Conservation (phyloP, 2,329 filamentous ascomycete species). For the Seiridium cupressi region DNA sequence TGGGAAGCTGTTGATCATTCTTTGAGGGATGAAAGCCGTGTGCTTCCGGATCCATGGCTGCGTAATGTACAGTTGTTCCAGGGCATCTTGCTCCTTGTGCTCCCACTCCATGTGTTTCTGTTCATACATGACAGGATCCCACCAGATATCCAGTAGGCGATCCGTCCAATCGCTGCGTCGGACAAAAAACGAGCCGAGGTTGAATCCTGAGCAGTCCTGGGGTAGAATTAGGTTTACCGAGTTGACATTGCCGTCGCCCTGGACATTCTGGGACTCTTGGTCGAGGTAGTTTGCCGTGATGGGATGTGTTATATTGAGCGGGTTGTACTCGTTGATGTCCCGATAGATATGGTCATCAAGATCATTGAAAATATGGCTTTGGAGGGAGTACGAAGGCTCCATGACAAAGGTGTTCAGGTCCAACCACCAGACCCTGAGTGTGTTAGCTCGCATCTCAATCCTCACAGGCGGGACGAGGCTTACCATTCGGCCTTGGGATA, state of each 20-base stretch:
- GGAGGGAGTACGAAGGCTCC: conserved; percentile 89
- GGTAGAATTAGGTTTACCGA: conserved; percentile 87
- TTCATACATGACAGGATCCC: conserved; percentile 96
- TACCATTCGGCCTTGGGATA: conserved; percentile 97
- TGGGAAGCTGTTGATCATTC: conserved; percentile 93
- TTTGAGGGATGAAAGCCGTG: conserved; percentile 84
- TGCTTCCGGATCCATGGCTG: conserved; percentile 93
- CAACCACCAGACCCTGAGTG: conserved; percentile 95
- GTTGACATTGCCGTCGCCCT: conserved; percentile 72
- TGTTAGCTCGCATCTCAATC: neutral
- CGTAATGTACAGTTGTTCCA: conserved; percentile 86
- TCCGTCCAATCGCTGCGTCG: conserved; percentile 86
- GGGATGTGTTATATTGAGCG: conserved; percentile 88
- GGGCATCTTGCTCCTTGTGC: conserved; percentile 95
- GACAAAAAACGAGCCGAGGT: conserved; percentile 92
- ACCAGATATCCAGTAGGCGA: conserved; percentile 91
- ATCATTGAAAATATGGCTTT: conserved; percentile 84
- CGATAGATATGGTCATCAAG: conserved; percentile 77
- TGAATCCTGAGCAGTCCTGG: conserved; percentile 95
- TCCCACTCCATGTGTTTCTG: conserved; percentile 99
- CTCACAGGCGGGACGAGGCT: conserved; percentile 27
- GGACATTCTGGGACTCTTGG: conserved; percentile 64
- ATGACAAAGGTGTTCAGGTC: conserved; percentile 98
- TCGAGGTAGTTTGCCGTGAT: conserved; percentile 75
- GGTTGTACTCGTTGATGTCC: conserved; percentile 96